Evolutionary conservation across 2,329 filamentous ascomycete genomes (phyloP).

Genomic region (Uncinocarpus reesii): DNA sequence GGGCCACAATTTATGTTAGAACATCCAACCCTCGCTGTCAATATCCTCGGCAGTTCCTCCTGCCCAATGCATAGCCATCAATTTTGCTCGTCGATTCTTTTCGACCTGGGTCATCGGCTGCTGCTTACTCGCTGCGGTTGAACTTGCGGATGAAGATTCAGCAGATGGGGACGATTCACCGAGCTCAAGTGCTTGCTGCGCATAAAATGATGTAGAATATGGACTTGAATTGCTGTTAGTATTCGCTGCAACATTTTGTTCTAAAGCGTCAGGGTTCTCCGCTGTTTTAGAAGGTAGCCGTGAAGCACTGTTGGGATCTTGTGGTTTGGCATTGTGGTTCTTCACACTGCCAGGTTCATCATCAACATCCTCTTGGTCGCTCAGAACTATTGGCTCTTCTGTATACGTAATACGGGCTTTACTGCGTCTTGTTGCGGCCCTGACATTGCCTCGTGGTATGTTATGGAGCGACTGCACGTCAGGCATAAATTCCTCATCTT

Average conservation of each 20-base stretch:
- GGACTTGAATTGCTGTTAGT: not conserved
- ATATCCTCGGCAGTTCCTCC: conserved; percentile 20
- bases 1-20: no score
- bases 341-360: not conserved
- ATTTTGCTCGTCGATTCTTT: conserved; percentile 27
- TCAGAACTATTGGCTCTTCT: conserved; percentile 13
- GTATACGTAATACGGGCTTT: conserved; percentile 13
- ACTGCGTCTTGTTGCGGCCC: conserved; percentile 12
- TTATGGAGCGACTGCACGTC: conserved; percentile 13
- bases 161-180: not conserved
- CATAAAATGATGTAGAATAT: not conserved
- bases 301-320: not conserved
- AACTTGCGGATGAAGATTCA: conserved; percentile 1
- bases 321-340: not conserved
- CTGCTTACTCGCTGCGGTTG: conserved; percentile 9
- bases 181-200: conserved; percentile 5
- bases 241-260: not conserved
- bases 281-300: not conserved
- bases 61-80: conserved; percentile 26
- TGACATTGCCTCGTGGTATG: not conserved
- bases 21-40: conserved; percentile 10
- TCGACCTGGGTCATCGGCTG: conserved; percentile 19
- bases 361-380: conserved; percentile 9
- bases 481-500: conserved; percentile 24
- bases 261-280: not conserved